Base-by-base conservation (phyloP, 768 basidiomycete species). In the Crucibulum laeve region DNA sequence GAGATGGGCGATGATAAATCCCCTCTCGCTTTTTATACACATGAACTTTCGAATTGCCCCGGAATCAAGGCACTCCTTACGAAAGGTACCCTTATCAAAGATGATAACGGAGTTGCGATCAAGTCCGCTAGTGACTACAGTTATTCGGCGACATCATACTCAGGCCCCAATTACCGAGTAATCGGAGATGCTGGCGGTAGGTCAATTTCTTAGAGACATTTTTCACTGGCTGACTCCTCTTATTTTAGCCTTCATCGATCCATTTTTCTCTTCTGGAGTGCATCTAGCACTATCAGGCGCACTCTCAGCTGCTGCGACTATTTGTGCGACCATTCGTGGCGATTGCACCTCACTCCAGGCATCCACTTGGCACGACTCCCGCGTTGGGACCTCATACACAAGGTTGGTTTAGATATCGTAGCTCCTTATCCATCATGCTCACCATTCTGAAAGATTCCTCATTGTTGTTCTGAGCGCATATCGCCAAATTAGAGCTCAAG, bases 391-490 rank as follows among this genome's bases (percentile, higher is more conserved):
- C 1, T 57, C 64, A 6, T 68, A 68, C 49, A 68, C 67, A 18
- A 52, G 67, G 65, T 62, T 2, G 14, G 3, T 25, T 34, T 26
- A 33, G 14, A 14, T n/a, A 18, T 19, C 6, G 5, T 11, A 24
- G 38, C 7, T 23, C 18, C 18, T 23, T 4, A n/a, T 10, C 35
- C 23, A 35, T 19, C 13, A 14, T 40, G 18, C 35, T 43, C 17
- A 21, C 19, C 13, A 13, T 14, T 22, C 25, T 2, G 11, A 3
- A 30, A 73, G 70, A 34, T 76, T 74, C 53, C 54, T 73, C 15
- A 51, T 76, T 15, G 72, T 74, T 37, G 70, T 71, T 4, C 59
- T 76, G 26, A 70, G 70, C 47, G 69, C 70, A 22, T 76, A 74
- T 55, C 65, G 68, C 47, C 74, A 76, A 50, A 72, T 74, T 43